These are phyloP conservation scores for Alternaria consortialis DNA, from an alignment of 2,329 filamentous ascomycete species.

Conservation along the genomic window DNA sequence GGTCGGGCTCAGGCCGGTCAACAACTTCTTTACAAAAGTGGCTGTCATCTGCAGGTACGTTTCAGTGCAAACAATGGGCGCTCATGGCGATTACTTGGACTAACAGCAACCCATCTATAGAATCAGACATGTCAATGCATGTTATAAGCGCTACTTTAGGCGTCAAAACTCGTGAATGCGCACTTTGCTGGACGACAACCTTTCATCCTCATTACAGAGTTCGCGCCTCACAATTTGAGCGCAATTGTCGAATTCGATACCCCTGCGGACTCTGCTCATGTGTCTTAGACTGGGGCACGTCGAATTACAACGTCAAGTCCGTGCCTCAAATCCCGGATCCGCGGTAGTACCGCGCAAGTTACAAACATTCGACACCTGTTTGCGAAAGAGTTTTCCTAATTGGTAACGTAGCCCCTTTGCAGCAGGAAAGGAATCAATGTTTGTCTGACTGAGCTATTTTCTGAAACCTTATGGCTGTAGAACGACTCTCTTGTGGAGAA, in stretches of 20 bases:
- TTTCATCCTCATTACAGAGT: background rate
- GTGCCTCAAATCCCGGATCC: slow-evolving; percentile 25
- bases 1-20: background rate
- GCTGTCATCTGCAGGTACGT: slow-evolving; percentile 3
- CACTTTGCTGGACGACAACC: background rate
- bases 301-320: slow-evolving; percentile 5
- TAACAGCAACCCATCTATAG: background rate
- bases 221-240: background rate
- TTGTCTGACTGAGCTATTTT: slow-evolving; percentile 4
- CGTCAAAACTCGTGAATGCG: background rate
- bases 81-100: background rate
- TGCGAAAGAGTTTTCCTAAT: background rate
- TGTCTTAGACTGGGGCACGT: slow-evolving; percentile 1
- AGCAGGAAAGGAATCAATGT: background rate
- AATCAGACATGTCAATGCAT: background rate
- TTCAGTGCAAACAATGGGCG: background rate
- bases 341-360: slow-evolving; percentile 25
- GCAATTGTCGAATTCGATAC: background rate
- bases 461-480: slow-evolving; percentile 1
- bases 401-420: background rate
- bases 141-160: background rate
- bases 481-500: background rate
- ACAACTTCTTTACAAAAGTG: background rate
- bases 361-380: slow-evolving; percentile 18
- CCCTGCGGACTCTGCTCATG: background rate